Conservation (phyloP, 108 stramenopile species). For the Thalassiosira profunda region DNA sequence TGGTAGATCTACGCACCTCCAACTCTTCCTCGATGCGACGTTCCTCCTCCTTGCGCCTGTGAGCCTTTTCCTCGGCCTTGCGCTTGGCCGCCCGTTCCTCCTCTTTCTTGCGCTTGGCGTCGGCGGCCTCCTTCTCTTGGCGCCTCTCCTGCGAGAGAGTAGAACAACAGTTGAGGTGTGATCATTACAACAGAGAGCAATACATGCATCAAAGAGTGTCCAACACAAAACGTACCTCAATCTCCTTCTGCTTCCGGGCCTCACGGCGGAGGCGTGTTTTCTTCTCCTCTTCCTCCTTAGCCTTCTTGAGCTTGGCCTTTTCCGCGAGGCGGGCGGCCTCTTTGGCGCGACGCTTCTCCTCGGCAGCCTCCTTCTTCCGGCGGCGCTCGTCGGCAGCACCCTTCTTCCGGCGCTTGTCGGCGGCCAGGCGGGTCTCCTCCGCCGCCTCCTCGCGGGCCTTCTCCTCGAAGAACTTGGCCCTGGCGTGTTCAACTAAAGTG, state of each 20-base stretch:
- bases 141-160: constrained; percentile 7
- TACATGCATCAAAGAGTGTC: constrained; percentile 1
- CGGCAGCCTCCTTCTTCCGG: neutral
- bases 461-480: neutral
- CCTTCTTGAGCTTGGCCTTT: neutral
- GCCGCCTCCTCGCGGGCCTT: neutral
- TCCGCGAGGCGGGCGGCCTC: neutral
- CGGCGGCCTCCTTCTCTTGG: neutral
- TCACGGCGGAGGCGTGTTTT: too few relatives aligned
- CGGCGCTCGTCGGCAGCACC: neutral
- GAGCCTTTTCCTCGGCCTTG: neutral
- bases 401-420: too few relatives aligned
- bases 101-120: constrained; percentile 1
- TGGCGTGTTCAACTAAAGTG: neutral
- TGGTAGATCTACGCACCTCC: too few relatives aligned
- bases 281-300: constrained; percentile 5
- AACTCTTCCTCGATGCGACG: constrained; percentile 4
- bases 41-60: neutral
- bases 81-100: constrained; percentile 14
- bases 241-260: constrained; percentile 6
- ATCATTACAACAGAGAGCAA: too few relatives aligned
- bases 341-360: neutral
- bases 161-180: neutral
- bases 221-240: neutral
- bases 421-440: too few relatives aligned